Evolutionary conservation across 495 filamentous ascomycete genomes (phyloP).

Genomic region (Penicillium bialowiezense): DNA sequence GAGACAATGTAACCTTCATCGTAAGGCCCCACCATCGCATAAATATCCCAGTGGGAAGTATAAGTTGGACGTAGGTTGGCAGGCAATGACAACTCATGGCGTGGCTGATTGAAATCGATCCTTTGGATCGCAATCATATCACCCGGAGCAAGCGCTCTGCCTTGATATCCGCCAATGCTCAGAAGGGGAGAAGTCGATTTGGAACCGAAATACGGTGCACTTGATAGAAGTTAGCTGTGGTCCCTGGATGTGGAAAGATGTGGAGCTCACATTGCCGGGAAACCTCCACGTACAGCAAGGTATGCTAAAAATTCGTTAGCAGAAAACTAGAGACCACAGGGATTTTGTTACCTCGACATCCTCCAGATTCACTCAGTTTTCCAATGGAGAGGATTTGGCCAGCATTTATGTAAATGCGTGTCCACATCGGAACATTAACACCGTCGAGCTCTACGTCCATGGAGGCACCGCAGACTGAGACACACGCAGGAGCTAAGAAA

Average conservation of each 20-base stretch:
- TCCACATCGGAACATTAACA: constrained; percentile 50
- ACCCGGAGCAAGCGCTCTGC: constrained; percentile 49
- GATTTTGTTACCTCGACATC: constrained; percentile 11
- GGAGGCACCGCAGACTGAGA: constrained; percentile 53
- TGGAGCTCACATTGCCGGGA: constrained; percentile 43
- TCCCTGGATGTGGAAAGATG: too few relatives aligned
- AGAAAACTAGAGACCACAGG: neutral
- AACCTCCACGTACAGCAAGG: constrained; percentile 56
- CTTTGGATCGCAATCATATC: constrained; percentile 46
- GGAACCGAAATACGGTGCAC: constrained; percentile 53
- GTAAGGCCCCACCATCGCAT: constrained; percentile 57
- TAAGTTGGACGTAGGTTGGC: constrained; percentile 42
- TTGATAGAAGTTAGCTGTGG: too few relatives aligned
- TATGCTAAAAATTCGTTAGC: constrained; percentile 40
- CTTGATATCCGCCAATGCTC: constrained; percentile 58
- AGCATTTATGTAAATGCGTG: constrained; percentile 43
- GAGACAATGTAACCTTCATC: constrained; percentile 51
- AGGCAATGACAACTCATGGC: constrained; percentile 29
- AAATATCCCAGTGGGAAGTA: constrained; percentile 43
- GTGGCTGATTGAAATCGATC: constrained; percentile 18
- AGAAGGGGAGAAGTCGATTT: constrained; percentile 57
- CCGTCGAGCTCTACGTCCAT: constrained; percentile 49
- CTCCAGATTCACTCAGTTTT: constrained; percentile 47
- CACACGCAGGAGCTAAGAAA: constrained; percentile 47
- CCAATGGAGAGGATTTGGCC: constrained; percentile 56